Base-by-base conservation (phyloP, 2,329 filamentous ascomycete genomes). In the Penicillium capsulatum region DNA sequence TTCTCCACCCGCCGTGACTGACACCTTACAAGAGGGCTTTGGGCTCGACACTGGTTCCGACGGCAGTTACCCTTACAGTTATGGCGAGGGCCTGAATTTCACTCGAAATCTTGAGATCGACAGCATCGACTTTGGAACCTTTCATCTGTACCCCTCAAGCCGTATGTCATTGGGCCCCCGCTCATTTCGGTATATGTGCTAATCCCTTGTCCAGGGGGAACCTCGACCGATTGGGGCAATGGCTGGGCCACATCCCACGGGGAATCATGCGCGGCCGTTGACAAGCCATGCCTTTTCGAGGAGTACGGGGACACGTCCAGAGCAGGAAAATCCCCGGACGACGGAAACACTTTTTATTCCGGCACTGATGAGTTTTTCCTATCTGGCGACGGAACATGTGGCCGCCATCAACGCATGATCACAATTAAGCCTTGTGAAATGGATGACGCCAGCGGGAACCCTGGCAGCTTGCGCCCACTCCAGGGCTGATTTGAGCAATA, bases 41-140 rank as follows among this genome's bases (percentile, higher is more conserved):
- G 78, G 78, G 9, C 54, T 63, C 4, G 48, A 61, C 2, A 44
- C 45, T 14, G 63, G 66, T 2, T 72, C 73, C 2, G 76, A 77
- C 36, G 70, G 67, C 9, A 67, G 65, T 35, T 79, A 79, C 50
- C 75, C 75, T 3, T 79, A 76, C 57, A 57, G 62, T 6, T 70
- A 65, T 37, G 53, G 54, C 36, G 75, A 80, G 46, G 76, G 76
- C 7, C 56, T 69, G 13, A 70, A 77, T 50, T 80, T 74, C 53
- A 68, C 65, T 14, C 64, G 64, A 43, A 75, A 76, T 50, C 60
- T 80, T 11, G 68, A 63, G 24, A 74, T 80, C 34, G 56, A 67
- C 6, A 75, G 72, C 13, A 67, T 80, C 8, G 76, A 79, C 52
- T 79, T 77, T 53, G 76, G 69, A 9, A 74, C 72, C 2, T 71